These are phyloP conservation scores for Aspergillus floridensis DNA, from an alignment of 2,329 filamentous ascomycete species.

Conservation along the genomic window DNA sequence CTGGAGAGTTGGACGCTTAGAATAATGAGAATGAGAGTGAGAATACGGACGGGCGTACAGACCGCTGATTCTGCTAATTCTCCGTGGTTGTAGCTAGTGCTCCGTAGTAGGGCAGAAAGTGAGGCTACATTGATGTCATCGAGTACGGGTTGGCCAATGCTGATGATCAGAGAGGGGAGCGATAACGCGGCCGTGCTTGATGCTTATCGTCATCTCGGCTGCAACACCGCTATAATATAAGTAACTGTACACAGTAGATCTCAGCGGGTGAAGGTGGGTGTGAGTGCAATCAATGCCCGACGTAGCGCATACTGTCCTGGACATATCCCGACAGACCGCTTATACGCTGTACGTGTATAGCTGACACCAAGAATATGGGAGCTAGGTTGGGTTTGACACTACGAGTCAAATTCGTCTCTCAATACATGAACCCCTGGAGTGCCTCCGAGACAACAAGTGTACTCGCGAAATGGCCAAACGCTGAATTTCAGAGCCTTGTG, in stretches of 20 bases:
- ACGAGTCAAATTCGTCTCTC: background rate
- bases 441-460: background rate
- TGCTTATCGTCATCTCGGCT: slow-evolving; percentile 5
- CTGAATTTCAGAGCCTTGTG: slow-evolving; percentile 4
- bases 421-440: background rate
- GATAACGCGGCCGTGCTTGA: slow-evolving; percentile 5
- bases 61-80: slow-evolving; percentile 1
- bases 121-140: slow-evolving; percentile 8
- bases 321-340: background rate
- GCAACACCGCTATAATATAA: background rate
- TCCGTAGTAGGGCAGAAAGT: background rate
- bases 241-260: background rate
- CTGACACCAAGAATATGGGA: background rate
- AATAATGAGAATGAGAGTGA: background rate
- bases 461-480: background rate
- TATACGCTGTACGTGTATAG: background rate
- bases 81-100: background rate
- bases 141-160: slow-evolving; percentile 3
- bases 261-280: background rate
- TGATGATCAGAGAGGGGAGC: background rate
- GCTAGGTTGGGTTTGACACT: background rate
- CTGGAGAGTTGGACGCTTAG: too few species aligned
- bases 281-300: background rate
- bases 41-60: background rate
- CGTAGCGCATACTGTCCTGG: background rate